Base-by-base conservation (phyloP, 208 protist genomes). In the Leishmania mexicana region DNA sequence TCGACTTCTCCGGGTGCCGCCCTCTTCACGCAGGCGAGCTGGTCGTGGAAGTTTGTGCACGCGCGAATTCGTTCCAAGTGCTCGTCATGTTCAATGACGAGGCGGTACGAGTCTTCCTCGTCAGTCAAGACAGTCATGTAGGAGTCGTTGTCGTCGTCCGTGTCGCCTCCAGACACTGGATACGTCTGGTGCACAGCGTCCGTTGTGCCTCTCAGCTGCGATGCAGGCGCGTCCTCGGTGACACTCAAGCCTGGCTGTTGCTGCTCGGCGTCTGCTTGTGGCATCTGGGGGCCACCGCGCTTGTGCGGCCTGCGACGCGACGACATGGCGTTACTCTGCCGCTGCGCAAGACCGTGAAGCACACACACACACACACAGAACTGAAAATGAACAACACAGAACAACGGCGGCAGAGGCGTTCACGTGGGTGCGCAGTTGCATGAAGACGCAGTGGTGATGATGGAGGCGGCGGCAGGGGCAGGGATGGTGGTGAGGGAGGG, bases 91-190 rank as follows among this genome's bases (percentile, higher is more conserved):
- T 71, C 78, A 19, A 71, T 40, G 58, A 83, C 62, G 1, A 88
- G 40, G 6, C 85, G 85, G 54, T 77, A 79, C 6, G 85, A 85
- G 75, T 85, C 78, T 47, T 88, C 85, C 42, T 85, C 85, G 68
- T 85, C 85, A 5, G 75, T 38, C 7, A 83, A 76, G 51, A 81
- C 82, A 28, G 38, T 28, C 38, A 72, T n/a, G 67, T 19, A 72
- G n/a, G 17, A 35, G 73, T 24, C 53, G 31, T n/a, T n/a, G n/a
- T 35, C 31, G 35, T 58, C 73, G 31, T 40, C n/a, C 1, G 49
- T 38, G 73, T 35, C 73, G 73, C 68, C 40, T 6, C 47, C 21
- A 21, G 7, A 28, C 40, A 72, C 38, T 47, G 31, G 31, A n/a
- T 19, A 72, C 40, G 40, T 19, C 67, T n/a, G 67, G 38, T 49